Evolutionary conservation across 768 basidiomycete genomes (phyloP), one percentile per base, ranked within the genome.

Genomic region (Russula earlei): DNA sequence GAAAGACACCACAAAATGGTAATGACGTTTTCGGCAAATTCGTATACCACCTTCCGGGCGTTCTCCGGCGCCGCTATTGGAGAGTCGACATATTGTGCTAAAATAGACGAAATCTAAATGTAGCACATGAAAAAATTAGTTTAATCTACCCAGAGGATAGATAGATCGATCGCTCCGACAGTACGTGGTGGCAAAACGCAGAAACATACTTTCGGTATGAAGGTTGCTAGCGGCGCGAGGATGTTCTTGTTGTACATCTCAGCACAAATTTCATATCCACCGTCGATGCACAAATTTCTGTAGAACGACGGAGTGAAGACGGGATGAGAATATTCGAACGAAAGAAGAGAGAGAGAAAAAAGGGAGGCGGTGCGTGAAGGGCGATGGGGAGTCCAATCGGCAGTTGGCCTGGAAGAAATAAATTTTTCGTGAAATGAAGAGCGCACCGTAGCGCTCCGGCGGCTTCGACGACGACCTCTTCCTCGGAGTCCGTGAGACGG

Each of bases 221-320:
- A 88, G 0, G 78, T 76, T 62, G 76, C 82, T 55, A 92, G 69
- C 2, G 89, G 88, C 6, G 83, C 77, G 48, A 96, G 74, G 43
- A 96, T 84, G 62, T 89, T 90, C 73, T 96, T 96, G 69, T 97
- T 96, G 72, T 86, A 94, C 90, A 97, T 94, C 69, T 96, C 91
- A 1, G 87, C 91, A 64, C 93, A 94, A 45, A 96, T 87, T 61
- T 96, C 92, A 66, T 90, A 88, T 49, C 94, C 94, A 15, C 93
- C 94, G 66, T 97, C 94, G 65, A 97, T 85, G 65, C 91, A 92
- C 14, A 97, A 70, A 72, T 96, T 97, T 59, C 93, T 96, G 64
- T 33, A 51, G 24, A 54, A 10, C 27, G 27, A 12, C 17, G 19
- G 38, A 22, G 46, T 17, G 7, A 49, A 29, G 43, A 29, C 22